Conservation (phyloP, 768 basidiomycete species). For the Tylopilus sp. region DNA sequence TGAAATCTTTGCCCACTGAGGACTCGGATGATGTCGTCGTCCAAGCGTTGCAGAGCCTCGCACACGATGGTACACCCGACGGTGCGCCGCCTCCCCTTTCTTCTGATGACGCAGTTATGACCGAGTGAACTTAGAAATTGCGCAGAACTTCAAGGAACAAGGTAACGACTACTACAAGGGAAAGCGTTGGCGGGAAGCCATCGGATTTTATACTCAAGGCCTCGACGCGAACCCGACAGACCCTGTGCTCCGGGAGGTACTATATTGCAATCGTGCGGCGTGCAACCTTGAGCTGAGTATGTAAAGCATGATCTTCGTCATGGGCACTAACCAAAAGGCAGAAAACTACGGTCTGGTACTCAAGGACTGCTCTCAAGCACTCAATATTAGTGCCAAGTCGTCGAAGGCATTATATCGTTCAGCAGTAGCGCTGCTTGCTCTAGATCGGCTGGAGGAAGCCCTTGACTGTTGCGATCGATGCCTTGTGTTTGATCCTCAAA, state of each 20-base stretch:
- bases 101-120: not conserved
- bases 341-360: slow-evolving; percentile 89
- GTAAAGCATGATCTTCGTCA: slow-evolving; percentile 21
- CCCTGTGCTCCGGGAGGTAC: slow-evolving; percentile 50
- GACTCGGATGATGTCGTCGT: slow-evolving; percentile 59
- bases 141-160: slow-evolving; percentile 90
- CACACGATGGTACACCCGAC: slow-evolving; percentile 88
- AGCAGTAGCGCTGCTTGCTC: slow-evolving; percentile 65
- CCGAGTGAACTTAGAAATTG: slow-evolving; percentile 58
- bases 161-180: slow-evolving; percentile 93
- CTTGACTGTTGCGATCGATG: slow-evolving; percentile 78
- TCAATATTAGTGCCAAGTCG: slow-evolving; percentile 57
- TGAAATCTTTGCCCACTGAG: slow-evolving; percentile 79
- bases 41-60: slow-evolving; percentile 81
- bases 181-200: slow-evolving; percentile 82
- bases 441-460: slow-evolving; percentile 77
- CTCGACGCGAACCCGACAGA: slow-evolving; percentile 81
- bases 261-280: slow-evolving; percentile 88
- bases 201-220: slow-evolving; percentile 88
- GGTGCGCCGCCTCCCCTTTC: slow-evolving; percentile 53
- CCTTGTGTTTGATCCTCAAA: slow-evolving; percentile 54
- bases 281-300: slow-evolving; percentile 86
- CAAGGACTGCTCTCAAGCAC: slow-evolving; percentile 74
- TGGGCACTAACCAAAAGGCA: slow-evolving; percentile 27
- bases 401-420: slow-evolving; percentile 90